Conservation (phyloP, 208 protist genomes). For the Trypanosoma melophagium region DNA sequence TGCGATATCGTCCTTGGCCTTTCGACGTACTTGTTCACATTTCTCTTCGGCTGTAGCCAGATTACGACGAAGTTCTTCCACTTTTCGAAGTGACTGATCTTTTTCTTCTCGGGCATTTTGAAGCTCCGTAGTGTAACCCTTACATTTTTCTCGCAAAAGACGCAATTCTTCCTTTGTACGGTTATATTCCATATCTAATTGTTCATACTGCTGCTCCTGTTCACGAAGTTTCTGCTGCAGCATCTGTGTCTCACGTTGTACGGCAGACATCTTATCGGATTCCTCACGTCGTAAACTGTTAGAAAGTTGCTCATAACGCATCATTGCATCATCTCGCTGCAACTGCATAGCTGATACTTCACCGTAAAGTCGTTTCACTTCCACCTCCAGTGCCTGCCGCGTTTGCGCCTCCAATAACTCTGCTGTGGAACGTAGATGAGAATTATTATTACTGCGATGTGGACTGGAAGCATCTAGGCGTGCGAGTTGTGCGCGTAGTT, state of each 20-base stretch:
- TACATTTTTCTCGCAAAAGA: conserved; percentile 20
- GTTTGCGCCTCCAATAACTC: conserved; percentile 71
- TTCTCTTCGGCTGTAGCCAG: conserved; percentile 6
- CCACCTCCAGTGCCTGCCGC: conserved; percentile 63
- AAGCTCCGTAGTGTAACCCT: conserved; percentile 13
- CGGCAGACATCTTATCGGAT: conserved; percentile 28
- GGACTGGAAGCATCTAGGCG: conserved; percentile 38
- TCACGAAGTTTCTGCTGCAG: conserved; percentile 19
- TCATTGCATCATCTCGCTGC: conserved; percentile 70
- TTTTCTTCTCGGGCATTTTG: conserved; percentile 23
- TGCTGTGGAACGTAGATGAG: conserved; percentile 36
- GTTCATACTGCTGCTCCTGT: conserved; percentile 19
- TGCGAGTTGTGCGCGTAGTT: conserved; percentile 71
- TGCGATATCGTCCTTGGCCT: conserved; percentile 13
- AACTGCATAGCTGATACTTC: conserved; percentile 60
- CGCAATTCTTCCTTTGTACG: conserved; percentile 26
- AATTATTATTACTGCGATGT: conserved; percentile 12
- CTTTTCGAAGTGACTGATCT: conserved; percentile 23
- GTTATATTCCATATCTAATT: conserved; percentile 9
- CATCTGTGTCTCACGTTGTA: conserved; percentile 14
- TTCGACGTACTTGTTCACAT: conserved; percentile 8
- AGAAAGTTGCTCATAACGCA: conserved; percentile 70
- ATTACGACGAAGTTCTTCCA: conserved; percentile 32
- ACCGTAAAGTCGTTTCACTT: conserved; percentile 72
- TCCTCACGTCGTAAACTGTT: conserved; percentile 45